Percentiles rank a stretch among this genome's conserved stretches.
These are phyloP conservation scores for Paramecium primaurelia DNA, from an alignment of 73 alveolate species.

Conservation along the genomic window DNA sequence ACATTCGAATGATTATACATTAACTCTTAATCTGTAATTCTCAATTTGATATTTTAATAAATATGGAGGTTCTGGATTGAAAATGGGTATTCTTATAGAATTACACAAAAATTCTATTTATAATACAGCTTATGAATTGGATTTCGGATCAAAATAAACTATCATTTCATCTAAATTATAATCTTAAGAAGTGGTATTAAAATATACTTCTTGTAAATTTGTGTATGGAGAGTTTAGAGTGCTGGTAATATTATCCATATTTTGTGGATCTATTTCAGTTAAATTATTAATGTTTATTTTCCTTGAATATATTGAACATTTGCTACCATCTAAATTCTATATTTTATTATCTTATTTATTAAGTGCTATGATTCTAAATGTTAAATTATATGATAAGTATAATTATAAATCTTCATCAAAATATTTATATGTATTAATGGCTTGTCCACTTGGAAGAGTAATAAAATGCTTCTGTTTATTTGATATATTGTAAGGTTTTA, in stretches of 20 bases:
- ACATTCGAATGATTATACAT: not conserved
- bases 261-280: not conserved
- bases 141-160: not conserved
- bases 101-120: not conserved
- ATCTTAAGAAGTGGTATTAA: not conserved
- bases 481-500: not conserved
- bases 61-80: not conserved
- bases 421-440: not conserved
- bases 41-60: not conserved
- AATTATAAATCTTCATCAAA: not conserved
- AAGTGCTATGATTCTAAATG: not conserved
- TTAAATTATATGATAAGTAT: not conserved
- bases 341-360: not conserved
- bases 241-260: not conserved
- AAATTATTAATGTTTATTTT: not conserved
- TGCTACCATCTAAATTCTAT: not conserved
- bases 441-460: conserved; percentile 22
- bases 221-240: not conserved
- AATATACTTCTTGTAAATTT: not conserved
- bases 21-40: not conserved
- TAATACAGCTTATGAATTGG: not conserved
- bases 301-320: not conserved
- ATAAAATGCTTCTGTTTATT: not conserved
- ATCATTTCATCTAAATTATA: conserved; percentile 9
- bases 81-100: not conserved